Evolutionary conservation across 805 yeast genomes (phyloP).

Genomic region (Candida ascalaphidarum): DNA sequence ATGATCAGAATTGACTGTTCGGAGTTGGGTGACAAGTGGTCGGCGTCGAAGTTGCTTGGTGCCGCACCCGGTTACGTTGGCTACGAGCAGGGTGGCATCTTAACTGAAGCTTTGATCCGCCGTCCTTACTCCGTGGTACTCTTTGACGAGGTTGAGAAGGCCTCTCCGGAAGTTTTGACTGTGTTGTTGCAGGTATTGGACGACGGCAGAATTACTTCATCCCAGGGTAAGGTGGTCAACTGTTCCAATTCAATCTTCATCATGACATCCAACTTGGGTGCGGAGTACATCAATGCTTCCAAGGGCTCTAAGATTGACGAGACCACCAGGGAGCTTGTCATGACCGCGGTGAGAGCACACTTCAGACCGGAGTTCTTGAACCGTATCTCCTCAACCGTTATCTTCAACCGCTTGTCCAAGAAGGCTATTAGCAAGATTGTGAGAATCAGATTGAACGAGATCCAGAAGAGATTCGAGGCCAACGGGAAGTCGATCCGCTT

Average conservation of each 20-base stretch:
- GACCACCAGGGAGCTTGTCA: conserved; percentile 66
- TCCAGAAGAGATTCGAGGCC: conserved; percentile 74
- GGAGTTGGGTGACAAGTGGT: conserved; percentile 90
- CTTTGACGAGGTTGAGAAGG: conserved; percentile 97
- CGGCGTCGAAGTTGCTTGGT: conserved; percentile 90
- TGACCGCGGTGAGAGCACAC: conserved; percentile 77
- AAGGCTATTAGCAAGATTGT: conserved; percentile 91
- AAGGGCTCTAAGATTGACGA: conserved; percentile 59
- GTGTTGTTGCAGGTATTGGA: conserved; percentile 87
- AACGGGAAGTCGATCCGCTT: conserved; percentile 75
- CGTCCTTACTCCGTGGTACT: conserved; percentile 93
- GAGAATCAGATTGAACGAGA: conserved; percentile 72
- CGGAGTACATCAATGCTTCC: conserved; percentile 69
- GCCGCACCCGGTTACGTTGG: conserved; percentile 96
- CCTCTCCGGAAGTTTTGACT: conserved; percentile 95
- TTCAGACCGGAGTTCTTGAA: conserved; percentile 97
- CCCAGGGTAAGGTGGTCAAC: conserved; percentile 88
- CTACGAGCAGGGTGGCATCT: conserved; percentile 94
- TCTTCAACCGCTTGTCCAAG: conserved; percentile 87
- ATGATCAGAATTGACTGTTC: conserved; percentile 98
- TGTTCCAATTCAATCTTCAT: conserved; percentile 89
- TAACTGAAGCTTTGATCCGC: conserved; percentile 85
- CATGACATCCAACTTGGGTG: conserved; percentile 97
- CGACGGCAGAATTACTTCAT: conserved; percentile 93
- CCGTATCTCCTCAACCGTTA: conserved; percentile 88